Percentiles rank a stretch among this genome's conserved stretches.
Conservation (phyloP, 2,329 filamentous ascomycete species). For the Lachnellula suecica region DNA sequence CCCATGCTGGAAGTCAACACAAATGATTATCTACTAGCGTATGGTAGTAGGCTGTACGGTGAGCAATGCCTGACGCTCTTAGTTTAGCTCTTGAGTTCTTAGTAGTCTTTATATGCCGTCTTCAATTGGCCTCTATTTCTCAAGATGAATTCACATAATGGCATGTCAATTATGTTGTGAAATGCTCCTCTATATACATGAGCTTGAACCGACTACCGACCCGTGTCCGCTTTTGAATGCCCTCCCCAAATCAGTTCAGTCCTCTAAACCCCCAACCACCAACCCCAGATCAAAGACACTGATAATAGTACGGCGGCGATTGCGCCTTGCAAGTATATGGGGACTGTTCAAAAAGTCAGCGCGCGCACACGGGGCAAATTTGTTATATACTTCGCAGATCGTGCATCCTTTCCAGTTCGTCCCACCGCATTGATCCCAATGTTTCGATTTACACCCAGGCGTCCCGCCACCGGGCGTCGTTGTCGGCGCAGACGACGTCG, state of each 20-base stretch:
- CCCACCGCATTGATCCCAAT: constrained; percentile 22
- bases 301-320: constrained; percentile 17
- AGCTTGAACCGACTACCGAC: neutral
- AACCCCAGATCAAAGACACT: constrained; percentile 13
- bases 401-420: constrained; percentile 22
- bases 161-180: neutral
- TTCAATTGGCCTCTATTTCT: neutral
- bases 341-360: constrained; percentile 8
- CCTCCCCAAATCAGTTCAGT: neutral
- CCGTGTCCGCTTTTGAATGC: neutral
- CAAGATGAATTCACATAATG: neutral
- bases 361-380: neutral
- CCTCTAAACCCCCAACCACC: neutral
- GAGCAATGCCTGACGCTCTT: no score
- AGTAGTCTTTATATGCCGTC: no score
- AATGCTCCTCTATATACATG: neutral
- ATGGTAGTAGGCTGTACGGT: no score
- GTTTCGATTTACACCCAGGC: constrained; percentile 10
- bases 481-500: neutral
- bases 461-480: neutral
- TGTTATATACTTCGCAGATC: constrained; percentile 14
- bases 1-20: no score
- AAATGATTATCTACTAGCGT: no score
- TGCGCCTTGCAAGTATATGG: constrained; percentile 11
- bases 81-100: no score